Percentiles rank a stretch among this genome's conserved stretches.
phyloP scores from a whole-genome alignment of 148 eudicot species.

The Silene conica region DNA sequence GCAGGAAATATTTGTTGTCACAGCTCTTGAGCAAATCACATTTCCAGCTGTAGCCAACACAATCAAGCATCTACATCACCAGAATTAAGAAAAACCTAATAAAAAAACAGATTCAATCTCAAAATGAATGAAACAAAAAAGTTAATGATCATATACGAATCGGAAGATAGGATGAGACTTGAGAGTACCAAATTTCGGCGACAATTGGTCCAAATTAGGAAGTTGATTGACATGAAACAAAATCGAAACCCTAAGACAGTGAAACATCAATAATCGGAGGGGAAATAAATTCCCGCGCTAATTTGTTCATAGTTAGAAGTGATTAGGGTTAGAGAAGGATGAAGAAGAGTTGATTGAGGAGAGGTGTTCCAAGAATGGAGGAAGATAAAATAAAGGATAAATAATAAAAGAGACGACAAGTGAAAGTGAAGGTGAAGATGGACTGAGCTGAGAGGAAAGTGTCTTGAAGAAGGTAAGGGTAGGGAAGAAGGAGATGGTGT shows the following conservation, averaged over 20 bases:
- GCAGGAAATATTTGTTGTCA: not conserved
- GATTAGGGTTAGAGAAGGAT: not conserved
- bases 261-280: too few species aligned
- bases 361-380: not conserved
- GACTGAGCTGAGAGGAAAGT: not conserved
- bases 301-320: too few species aligned
- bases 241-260: not conserved
- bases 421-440: not conserved
- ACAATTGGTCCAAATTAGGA: not conserved
- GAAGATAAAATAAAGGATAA: not conserved
- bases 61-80: not conserved
- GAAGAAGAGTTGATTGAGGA: not conserved
- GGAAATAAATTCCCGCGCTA: too few species aligned
- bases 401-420: not conserved
- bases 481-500: not conserved
- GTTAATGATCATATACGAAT: not conserved
- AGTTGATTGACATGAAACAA: not conserved
- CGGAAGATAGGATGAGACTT: too few species aligned
- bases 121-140: not conserved
- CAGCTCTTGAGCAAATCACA: not conserved
- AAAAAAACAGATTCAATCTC: not conserved
- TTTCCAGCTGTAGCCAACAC: conserved; percentile 6
- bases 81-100: not conserved
- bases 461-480: not conserved
- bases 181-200: not conserved